Conservation (phyloP, 2,329 filamentous ascomycete genomes). For the Stromatinia cepivora region DNA sequence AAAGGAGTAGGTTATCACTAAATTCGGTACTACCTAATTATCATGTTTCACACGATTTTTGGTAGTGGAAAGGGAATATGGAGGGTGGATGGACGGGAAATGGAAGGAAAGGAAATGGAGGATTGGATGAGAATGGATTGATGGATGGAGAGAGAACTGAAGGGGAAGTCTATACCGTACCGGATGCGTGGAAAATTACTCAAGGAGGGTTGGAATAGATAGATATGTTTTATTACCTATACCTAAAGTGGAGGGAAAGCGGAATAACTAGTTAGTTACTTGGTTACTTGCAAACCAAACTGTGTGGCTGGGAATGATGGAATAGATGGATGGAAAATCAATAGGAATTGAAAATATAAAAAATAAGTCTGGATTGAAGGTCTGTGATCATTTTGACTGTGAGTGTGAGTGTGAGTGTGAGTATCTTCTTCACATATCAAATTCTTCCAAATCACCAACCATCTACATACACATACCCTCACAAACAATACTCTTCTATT, state of each 20-base stretch:
- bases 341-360: constrained; percentile 1
- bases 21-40: background rate
- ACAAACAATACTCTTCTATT: too few relatives aligned
- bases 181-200: background rate
- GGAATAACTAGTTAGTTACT: constrained; percentile 9
- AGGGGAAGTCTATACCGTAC: background rate
- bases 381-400: background rate
- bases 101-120: background rate
- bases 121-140: background rate
- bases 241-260: background rate
- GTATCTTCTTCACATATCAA: too few relatives aligned
- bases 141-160: background rate
- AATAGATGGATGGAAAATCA: background rate
- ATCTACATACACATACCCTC: too few relatives aligned
- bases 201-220: background rate
- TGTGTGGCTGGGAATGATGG: background rate
- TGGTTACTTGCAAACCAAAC: background rate
- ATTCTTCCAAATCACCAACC: too few relatives aligned
- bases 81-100: background rate
- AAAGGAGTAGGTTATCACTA: background rate
- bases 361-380: background rate
- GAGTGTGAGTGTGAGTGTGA: background rate
- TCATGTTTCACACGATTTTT: background rate
- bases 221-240: background rate
- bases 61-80: background rate